Evolutionary conservation across 768 basidiomycete species (phyloP).

Genomic region (Rhodotorula graminis): DNA sequence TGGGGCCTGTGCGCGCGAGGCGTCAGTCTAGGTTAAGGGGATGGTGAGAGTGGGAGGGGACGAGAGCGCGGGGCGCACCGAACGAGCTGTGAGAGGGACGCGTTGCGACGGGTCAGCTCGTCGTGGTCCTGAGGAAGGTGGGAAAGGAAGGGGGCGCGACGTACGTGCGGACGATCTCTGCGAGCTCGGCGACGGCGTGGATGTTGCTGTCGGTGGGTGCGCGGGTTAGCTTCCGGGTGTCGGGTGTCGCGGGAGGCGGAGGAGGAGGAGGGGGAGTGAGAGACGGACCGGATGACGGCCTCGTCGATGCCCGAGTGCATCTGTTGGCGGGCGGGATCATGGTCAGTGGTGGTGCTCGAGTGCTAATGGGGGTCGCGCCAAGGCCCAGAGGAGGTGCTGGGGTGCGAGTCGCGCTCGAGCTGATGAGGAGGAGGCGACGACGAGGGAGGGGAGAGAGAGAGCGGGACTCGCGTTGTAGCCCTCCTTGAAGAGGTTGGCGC

Average conservation of each 20-base stretch:
- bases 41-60: not conserved
- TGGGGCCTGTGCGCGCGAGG: slow-evolving; percentile 21
- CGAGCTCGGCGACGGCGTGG: slow-evolving; percentile 88
- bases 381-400: no score
- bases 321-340: not conserved
- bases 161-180: slow-evolving; percentile 80
- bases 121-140: not conserved
- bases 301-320: slow-evolving; percentile 85
- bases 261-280: not conserved
- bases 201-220: slow-evolving; percentile 61
- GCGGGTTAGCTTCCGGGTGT: not conserved
- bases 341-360: slow-evolving; percentile 38
- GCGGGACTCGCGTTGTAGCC: slow-evolving; percentile 76
- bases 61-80: slow-evolving; percentile 10
- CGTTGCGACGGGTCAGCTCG: not conserved
- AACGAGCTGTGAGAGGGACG: slow-evolving; percentile 24
- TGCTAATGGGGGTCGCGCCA: no score
- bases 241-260: no score
- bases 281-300: slow-evolving; percentile 67
- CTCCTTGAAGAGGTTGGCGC: slow-evolving; percentile 73
- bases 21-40: not conserved
- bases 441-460: no score
- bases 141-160: not conserved
- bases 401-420: no score
- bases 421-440: not conserved